phyloP scores from a whole-genome alignment of 768 basidiomycete species.

The Amanita brunnescens region DNA sequence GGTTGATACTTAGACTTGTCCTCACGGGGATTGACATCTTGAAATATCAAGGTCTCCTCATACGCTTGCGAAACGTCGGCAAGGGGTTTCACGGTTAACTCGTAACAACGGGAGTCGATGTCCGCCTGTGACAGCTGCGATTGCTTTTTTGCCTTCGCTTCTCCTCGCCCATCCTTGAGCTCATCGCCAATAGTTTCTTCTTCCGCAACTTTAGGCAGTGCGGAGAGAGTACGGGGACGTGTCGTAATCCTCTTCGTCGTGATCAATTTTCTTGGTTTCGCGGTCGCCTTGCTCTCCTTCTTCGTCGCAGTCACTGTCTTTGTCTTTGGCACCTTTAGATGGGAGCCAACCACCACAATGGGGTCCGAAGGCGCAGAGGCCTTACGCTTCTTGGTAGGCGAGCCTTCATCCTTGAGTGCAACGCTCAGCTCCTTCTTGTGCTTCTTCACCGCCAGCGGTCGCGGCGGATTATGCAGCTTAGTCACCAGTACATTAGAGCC shows the following conservation, averaged over 20 bases:
- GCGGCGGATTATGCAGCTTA: slow-evolving; percentile 29
- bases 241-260: slow-evolving; percentile 20
- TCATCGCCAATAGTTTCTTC: slow-evolving; percentile 16
- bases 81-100: slow-evolving; percentile 68
- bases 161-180: neutral
- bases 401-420: slow-evolving; percentile 24
- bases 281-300: slow-evolving; percentile 27
- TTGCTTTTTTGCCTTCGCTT: neutral
- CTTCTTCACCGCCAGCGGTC: slow-evolving; percentile 29
- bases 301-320: slow-evolving; percentile 17
- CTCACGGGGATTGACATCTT: slow-evolving; percentile 24
- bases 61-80: slow-evolving; percentile 72
- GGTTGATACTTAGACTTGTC: slow-evolving; percentile 29
- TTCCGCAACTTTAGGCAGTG: slow-evolving; percentile 45
- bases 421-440: slow-evolving; percentile 33
- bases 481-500: slow-evolving; percentile 42
- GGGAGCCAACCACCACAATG: slow-evolving; percentile 6
- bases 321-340: neutral
- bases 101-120: slow-evolving; percentile 72
- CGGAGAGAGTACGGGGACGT: slow-evolving; percentile 37
- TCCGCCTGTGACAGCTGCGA: slow-evolving; percentile 35
- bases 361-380: slow-evolving; percentile 23
- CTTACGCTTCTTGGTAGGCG: slow-evolving; percentile 57
- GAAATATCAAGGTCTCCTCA: slow-evolving; percentile 33
- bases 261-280: slow-evolving; percentile 26